Base-by-base conservation (phyloP, 192 early-diverging fungal genomes). In the Entomortierella chlamydospora region DNA sequence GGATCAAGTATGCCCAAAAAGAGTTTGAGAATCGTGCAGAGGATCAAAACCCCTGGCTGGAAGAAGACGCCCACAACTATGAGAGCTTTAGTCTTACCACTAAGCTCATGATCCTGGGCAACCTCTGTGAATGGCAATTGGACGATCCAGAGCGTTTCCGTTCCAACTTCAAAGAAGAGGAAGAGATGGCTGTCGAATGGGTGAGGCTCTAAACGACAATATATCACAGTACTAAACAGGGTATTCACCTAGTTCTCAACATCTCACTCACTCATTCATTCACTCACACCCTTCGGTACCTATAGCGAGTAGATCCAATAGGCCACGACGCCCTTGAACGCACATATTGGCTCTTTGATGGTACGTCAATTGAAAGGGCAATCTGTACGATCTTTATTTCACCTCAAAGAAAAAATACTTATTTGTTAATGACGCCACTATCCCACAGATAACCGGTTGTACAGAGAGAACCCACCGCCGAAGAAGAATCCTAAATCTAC, bases 261-360 rank as follows among this genome's bases (percentile, higher is more conserved):
- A 4, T 3, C 34, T 37, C 52, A 29, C 28, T 29, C 23, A 9
- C 2, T 13, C 28, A 10, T 57, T 17, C 31, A 20, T 28, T 17
- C 1, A 9, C n/a, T 57, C 29, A 49, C 51, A 20, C 26, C n/a
- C n/a, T 39, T 28, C 56, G 34, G 1, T 1, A 26, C 30, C 11
- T 52, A 25, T 12, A 92, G 92, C 66, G 93, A 34, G 91, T 94
- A 3, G 92, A 93, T 50, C 92, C 92, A 20, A 83, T 94, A 64
- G 93, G 93, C 4, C 83, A 65, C 47, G 93, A 94, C 73, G 74
- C 90, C 12, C 73, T 81, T 23, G 92, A 92, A 2, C 84, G 90
- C 51, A 88, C 81, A 15, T 94, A 92, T 68, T 94, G 91, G 90
- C 73, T 94, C 11, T 94, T 94, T 84, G 93, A 94, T 85, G 93